These are phyloP conservation scores for Tetrapisispora arboricola DNA, from an alignment of 805 yeast genomes.

Conservation along the genomic window DNA sequence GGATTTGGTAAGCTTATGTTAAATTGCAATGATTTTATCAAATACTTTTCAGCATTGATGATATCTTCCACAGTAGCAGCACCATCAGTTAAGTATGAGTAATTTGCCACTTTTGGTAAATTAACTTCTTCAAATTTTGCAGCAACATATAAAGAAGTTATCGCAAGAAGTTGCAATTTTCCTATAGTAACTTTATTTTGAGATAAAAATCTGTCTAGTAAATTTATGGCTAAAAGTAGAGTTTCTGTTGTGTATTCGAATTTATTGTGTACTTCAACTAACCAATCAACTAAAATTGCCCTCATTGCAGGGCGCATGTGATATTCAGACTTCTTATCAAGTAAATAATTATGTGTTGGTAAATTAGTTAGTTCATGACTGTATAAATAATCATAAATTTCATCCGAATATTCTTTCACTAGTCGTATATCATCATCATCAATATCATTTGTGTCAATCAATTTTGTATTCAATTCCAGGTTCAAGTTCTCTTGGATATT, in stretches of 20 bases:
- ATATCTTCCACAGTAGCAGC: slow-evolving; percentile 74
- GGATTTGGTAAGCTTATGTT: slow-evolving; percentile 82
- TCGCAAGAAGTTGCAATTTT: slow-evolving; percentile 74
- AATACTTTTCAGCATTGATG: slow-evolving; percentile 70
- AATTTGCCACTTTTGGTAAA: slow-evolving; percentile 75
- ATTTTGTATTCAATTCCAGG: not conserved
- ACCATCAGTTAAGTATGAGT: slow-evolving; percentile 82
- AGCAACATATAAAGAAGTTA: slow-evolving; percentile 77
- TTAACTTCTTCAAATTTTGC: slow-evolving; percentile 91
- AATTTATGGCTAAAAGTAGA: slow-evolving; percentile 66
- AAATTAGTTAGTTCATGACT: slow-evolving; percentile 56
- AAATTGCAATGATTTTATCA: slow-evolving; percentile 60
- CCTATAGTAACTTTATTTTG: slow-evolving; percentile 64
- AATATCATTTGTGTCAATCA: not conserved
- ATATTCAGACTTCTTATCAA: slow-evolving; percentile 40
- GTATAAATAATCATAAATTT: slow-evolving; percentile 70
- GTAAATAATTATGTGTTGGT: slow-evolving; percentile 61
- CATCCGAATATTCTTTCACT: slow-evolving; percentile 83
- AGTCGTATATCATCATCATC: slow-evolving; percentile 34
- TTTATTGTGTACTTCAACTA: slow-evolving; percentile 77
- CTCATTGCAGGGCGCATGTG: slow-evolving; percentile 74
- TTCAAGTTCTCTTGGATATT: no score
- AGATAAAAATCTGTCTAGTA: slow-evolving; percentile 82
- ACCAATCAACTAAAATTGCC: slow-evolving; percentile 85
- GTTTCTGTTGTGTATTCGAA: slow-evolving; percentile 82